Conservation (phyloP, 345 rosid genomes). For the Aethionema arabicum region DNA sequence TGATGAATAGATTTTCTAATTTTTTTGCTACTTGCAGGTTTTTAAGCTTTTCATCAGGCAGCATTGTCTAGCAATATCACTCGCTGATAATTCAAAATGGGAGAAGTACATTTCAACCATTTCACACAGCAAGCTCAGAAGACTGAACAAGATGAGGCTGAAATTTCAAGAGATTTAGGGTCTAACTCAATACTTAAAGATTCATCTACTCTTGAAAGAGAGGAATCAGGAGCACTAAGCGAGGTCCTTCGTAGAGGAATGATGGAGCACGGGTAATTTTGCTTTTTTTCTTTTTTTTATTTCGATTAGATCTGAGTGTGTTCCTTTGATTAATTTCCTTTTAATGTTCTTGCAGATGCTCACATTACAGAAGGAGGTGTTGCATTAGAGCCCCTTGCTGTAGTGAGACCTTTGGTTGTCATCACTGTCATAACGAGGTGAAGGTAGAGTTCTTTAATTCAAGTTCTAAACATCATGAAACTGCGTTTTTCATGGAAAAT, state of each 20-base stretch:
- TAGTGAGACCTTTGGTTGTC: slow-evolving; percentile 74
- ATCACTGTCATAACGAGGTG: slow-evolving; percentile 87
- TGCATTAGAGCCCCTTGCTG: slow-evolving; percentile 88
- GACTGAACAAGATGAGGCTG: slow-evolving; percentile 12
- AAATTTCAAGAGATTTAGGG: slow-evolving; percentile 17
- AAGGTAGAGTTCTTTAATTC: slow-evolving; percentile 32
- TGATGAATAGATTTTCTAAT: slow-evolving; percentile 45
- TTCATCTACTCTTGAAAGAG: slow-evolving; percentile 17
- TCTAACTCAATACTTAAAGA: slow-evolving; percentile 33
- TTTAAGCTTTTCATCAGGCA: slow-evolving; percentile 40
- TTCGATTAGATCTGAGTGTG: neutral
- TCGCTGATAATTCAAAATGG: slow-evolving; percentile 42
- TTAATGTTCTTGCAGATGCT: slow-evolving; percentile 49
- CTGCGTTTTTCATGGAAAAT: neutral
- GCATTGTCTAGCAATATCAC: slow-evolving; percentile 37
- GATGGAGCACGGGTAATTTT: slow-evolving; percentile 69
- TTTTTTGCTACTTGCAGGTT: slow-evolving; percentile 58
- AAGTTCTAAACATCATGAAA: slow-evolving; percentile 4
- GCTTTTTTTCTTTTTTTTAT: neutral
- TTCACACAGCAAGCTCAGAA: slow-evolving; percentile 32
- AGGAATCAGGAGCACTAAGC: slow-evolving; percentile 26
- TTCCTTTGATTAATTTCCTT: neutral
- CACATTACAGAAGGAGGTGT: slow-evolving; percentile 73
- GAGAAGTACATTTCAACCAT: slow-evolving; percentile 28
- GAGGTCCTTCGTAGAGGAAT: slow-evolving; percentile 47